These are phyloP conservation scores for Paxillus rubicundulus DNA, from an alignment of 768 basidiomycete species.

Conservation along the genomic window DNA sequence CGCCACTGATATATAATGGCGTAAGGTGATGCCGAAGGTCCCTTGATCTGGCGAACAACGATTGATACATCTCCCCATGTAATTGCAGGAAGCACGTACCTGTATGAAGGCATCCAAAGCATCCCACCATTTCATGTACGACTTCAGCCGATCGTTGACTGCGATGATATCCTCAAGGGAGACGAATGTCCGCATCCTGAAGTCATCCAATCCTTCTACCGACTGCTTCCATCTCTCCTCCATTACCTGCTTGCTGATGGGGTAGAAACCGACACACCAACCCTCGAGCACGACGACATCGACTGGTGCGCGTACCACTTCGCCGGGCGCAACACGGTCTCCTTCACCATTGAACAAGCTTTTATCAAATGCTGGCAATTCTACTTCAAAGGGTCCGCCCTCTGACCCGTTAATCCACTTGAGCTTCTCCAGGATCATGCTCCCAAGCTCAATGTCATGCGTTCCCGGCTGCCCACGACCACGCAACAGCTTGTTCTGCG, in stretches of 20 bases:
- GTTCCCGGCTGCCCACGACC: conserved; percentile 95
- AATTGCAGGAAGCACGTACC: conserved; percentile 39
- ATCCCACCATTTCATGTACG: conserved; percentile 68
- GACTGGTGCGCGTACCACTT: conserved; percentile 46
- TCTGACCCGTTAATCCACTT: conserved; percentile 36
- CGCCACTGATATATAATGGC: conserved; percentile 83
- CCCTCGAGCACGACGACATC: conserved; percentile 94
- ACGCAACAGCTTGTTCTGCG: conserved; percentile 62
- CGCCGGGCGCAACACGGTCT: conserved; percentile 57
- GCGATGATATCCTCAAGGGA: conserved; percentile 53
- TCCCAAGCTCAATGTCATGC: conserved; percentile 75
- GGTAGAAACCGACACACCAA: conserved; percentile 90
- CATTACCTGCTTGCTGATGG: conserved; percentile 51
- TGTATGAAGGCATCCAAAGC: conserved; percentile 74
- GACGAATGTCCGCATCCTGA: conserved; percentile 37
- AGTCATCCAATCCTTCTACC: conserved; percentile 23
- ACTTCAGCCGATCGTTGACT: conserved; percentile 59
- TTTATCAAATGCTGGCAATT: conserved; percentile 87
- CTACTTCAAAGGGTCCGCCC: conserved; percentile 27
- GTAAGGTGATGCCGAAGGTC: conserved; percentile 36
- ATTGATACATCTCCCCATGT: too few relatives aligned
- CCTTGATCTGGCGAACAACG: conserved; percentile 33
- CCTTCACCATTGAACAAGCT: conserved; percentile 77
- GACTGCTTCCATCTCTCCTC: conserved; percentile 48
- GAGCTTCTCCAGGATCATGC: conserved; percentile 49